These are phyloP conservation scores for Cucurbita ficifolia DNA, from an alignment of 306 rosid genomes.

Conservation along the genomic window DNA sequence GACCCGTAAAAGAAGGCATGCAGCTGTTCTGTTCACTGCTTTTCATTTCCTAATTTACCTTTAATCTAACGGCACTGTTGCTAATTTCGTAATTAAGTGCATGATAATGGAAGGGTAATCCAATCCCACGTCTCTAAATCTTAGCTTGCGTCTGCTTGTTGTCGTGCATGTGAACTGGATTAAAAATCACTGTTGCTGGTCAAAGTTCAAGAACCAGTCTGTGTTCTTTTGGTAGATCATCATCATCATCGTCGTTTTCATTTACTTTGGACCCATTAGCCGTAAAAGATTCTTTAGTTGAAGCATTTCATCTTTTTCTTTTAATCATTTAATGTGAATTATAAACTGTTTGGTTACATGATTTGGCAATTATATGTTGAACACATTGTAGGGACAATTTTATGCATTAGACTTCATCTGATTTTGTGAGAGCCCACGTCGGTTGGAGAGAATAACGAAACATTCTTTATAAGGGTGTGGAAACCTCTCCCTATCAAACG, in stretches of 20 bases:
- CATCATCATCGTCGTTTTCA: too few species aligned
- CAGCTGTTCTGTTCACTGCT: not conserved
- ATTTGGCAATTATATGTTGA: not conserved
- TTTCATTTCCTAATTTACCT: not conserved
- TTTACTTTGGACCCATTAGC: not conserved
- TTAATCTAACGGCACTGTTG: not conserved
- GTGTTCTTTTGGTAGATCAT: not conserved
- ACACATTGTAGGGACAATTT: not conserved
- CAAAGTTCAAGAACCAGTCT: conserved; percentile 6
- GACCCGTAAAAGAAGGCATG: conserved; percentile 1
- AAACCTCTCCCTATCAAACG: too few species aligned
- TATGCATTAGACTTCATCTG: not conserved
- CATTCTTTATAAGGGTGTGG: too few species aligned
- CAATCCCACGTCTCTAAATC: not conserved
- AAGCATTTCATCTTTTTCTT: not conserved
- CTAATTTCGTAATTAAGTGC: not conserved
- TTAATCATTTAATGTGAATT: not conserved
- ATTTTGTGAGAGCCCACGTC: too few species aligned
- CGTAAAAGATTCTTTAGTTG: not conserved
- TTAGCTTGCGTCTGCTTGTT: not conserved
- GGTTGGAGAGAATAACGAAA: too few species aligned
- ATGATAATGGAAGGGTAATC: not conserved
- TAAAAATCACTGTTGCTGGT: not conserved
- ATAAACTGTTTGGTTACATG: not conserved
- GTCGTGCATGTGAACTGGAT: not conserved